These are phyloP conservation scores for Apiospora marii DNA, from an alignment of 2,329 filamentous ascomycete species.

Conservation along the genomic window DNA sequence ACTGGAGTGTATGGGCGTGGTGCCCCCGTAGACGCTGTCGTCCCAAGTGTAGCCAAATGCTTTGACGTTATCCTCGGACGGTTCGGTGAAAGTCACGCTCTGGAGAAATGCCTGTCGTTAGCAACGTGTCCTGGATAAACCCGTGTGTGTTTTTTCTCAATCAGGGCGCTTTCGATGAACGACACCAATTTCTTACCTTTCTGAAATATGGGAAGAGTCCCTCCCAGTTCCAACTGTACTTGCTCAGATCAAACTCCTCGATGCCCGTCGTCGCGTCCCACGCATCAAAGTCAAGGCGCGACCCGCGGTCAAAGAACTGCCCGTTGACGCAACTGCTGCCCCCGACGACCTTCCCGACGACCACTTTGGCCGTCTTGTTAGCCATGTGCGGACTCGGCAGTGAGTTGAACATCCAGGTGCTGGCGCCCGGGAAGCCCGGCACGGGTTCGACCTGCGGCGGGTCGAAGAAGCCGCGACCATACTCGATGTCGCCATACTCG, in stretches of 20 bases:
- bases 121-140: too few species aligned
- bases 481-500: constrained; percentile 27
- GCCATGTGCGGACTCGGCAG: constrained; percentile 31
- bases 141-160: too few species aligned
- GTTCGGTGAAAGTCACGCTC: constrained; percentile 43
- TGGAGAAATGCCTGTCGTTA: constrained; percentile 24
- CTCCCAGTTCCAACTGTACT: constrained; percentile 44
- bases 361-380: constrained; percentile 38
- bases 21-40: constrained; percentile 41
- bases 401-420: not conserved
- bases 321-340: constrained; percentile 49
- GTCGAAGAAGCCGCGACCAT: constrained; percentile 25
- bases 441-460: constrained; percentile 22
- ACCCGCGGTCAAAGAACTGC: constrained; percentile 48
- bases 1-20: constrained; percentile 42
- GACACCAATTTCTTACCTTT: constrained; percentile 37
- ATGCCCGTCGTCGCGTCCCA: constrained; percentile 44
- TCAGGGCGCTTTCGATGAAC: not conserved
- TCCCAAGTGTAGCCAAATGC: constrained; percentile 45
- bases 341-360: constrained; percentile 46
- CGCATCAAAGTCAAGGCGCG: constrained; percentile 46
- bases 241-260: not conserved
- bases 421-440: constrained; percentile 5
- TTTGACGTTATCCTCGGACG: constrained; percentile 35
- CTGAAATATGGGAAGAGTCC: constrained; percentile 46